Percentiles rank a stretch among this genome's conserved stretches.
phyloP scores from a whole-genome alignment of 192 early-diverging fungal species.

The Umbelopsis sp. region DNA sequence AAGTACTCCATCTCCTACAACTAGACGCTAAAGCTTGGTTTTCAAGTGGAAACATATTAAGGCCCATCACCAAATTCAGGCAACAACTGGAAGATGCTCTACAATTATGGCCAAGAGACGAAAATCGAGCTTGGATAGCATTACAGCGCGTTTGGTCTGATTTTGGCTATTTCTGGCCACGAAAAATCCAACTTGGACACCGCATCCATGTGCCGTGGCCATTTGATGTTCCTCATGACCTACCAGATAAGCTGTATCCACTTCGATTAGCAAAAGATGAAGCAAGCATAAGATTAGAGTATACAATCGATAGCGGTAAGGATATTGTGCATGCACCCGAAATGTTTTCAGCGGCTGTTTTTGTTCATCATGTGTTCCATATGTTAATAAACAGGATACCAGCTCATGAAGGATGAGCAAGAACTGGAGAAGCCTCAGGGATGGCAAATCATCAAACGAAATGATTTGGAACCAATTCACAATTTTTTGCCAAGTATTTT shows the following conservation, averaged over 20 bases:
- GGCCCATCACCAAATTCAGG: slow-evolving; percentile 3
- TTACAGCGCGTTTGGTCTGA: slow-evolving; percentile 17
- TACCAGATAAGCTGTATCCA: slow-evolving; percentile 1
- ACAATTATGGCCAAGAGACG: slow-evolving; percentile 8
- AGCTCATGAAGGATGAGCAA: background rate
- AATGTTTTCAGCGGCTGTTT: background rate
- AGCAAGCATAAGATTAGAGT: background rate
- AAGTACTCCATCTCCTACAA: slow-evolving; percentile 2
- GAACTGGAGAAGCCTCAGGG: background rate
- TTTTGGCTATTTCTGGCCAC: slow-evolving; percentile 17
- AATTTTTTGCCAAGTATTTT: slow-evolving; percentile 19
- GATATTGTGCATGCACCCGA: background rate
- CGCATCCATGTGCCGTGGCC: slow-evolving; percentile 24
- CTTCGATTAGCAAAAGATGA: slow-evolving; percentile 30
- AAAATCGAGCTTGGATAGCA: slow-evolving; percentile 11
- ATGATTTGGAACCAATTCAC: slow-evolving; percentile 30
- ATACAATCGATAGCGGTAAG: background rate
- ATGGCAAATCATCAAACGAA: slow-evolving; percentile 31
- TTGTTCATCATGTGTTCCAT: background rate
- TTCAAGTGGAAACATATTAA: slow-evolving; percentile 4
- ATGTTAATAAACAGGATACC: background rate
- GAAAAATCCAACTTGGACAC: slow-evolving; percentile 20
- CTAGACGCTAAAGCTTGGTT: slow-evolving; percentile 13
- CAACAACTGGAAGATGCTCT: slow-evolving; percentile 9
- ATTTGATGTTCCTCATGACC: slow-evolving; percentile 15